Base-by-base conservation (phyloP, 306 rosid species). In the Argentina anserina region DNA sequence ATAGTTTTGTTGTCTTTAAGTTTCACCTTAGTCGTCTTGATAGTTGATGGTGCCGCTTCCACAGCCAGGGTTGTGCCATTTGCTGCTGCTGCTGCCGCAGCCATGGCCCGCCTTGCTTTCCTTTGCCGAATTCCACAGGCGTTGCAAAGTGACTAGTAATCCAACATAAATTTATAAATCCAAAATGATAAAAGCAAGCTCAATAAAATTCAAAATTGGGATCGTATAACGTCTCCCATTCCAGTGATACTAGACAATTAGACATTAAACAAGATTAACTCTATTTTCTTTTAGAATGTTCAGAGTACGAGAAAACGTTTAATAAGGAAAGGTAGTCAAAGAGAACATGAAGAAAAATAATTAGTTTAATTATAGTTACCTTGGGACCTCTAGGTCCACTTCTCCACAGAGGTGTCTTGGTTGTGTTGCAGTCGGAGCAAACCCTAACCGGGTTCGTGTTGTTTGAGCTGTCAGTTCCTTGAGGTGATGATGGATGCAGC, bases 371-470 rank as follows among this genome's bases (percentile, higher is more conserved):
- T 56, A n/a, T n/a, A 56, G 14, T 63, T 88, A 90, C 98, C 98
- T 93, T 93, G 15, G 98, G 98, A 53, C 98, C 98, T 82, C 87
- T 87, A 11, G 98, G 98, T 65, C 98, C 98, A 80, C 97, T 89
- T 72, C 98, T 94, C 98, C 98, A 94, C 0, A 94, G 96, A 72
- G 98, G 98, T 67, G 98, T 94, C 80, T 89, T 94, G 2, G 97
- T 91, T 66, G 98, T 91, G 87, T 89, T 86, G 59, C 98, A 94
- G 65, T 94, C 98, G 42, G 96, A 59, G 75, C 98, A 94, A 81
- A 85, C 96, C 85, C 98, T 91, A 84, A 90, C 74, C 64, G 86
- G 66, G 82, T 41, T 67, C 73, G 34, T 64, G 74, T 66, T 70
- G 75, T 70, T 74, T 71, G 85, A 71, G 70, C 59, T 81, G 55